These are phyloP conservation scores for Metschnikowia corniflorae DNA, from an alignment of 805 yeast genomes.

Conservation along the genomic window DNA sequence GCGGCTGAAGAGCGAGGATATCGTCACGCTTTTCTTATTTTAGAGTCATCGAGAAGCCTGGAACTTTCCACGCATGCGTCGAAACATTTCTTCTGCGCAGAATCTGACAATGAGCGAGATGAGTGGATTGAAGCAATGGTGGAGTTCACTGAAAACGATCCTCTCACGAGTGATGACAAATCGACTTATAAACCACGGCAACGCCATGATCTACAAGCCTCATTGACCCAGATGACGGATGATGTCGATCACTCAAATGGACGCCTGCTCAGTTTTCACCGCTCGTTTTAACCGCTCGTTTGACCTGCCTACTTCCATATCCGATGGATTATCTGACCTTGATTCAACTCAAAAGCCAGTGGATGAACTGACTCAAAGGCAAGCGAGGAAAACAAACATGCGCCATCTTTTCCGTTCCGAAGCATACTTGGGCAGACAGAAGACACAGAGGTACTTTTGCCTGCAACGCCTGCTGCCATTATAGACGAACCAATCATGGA, in stretches of 20 bases:
- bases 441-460: neutral
- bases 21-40: slow-evolving; percentile 57
- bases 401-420: slow-evolving; percentile 57
- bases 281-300: neutral
- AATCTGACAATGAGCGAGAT: slow-evolving; percentile 72
- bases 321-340: slow-evolving; percentile 5
- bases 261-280: neutral
- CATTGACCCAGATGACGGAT: neutral
- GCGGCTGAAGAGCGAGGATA: slow-evolving; percentile 47
- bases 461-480: neutral
- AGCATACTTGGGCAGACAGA: slow-evolving; percentile 1
- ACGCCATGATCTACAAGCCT: too few relatives aligned
- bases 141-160: slow-evolving; percentile 28
- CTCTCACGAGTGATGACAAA: slow-evolving; percentile 1
- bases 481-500: slow-evolving; percentile 1
- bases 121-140: slow-evolving; percentile 56
- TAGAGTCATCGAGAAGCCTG: slow-evolving; percentile 42
- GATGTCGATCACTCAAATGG: neutral
- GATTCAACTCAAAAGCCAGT: slow-evolving; percentile 1
- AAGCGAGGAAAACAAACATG: slow-evolving; percentile 47
- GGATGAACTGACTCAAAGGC: slow-evolving; percentile 23
- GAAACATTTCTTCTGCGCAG: slow-evolving; percentile 72
- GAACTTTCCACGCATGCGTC: slow-evolving; percentile 35
- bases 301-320: slow-evolving; percentile 1
- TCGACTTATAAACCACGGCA: neutral